Percentiles rank a stretch among this genome's conserved stretches.
These are phyloP conservation scores for Trichosanthes cucumerina DNA, from an alignment of 306 rosid genomes.

Conservation along the genomic window DNA sequence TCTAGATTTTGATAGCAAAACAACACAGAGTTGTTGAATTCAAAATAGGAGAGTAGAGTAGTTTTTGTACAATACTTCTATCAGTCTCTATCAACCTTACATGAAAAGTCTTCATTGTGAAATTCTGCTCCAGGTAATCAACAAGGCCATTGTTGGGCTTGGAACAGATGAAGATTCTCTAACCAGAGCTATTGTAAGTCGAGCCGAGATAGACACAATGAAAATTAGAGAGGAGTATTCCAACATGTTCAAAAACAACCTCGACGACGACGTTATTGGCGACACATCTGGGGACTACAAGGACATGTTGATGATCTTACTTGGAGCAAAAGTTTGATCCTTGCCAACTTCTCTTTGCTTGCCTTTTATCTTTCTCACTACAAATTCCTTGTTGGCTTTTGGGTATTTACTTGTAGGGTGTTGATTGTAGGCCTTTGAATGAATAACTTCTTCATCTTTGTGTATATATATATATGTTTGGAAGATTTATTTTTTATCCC, in stretches of 20 bases:
- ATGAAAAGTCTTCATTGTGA: background rate
- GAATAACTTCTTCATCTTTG: background rate
- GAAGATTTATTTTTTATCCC: background rate
- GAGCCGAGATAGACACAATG: slow-evolving; percentile 68
- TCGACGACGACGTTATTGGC: slow-evolving; percentile 45
- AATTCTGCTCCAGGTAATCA: slow-evolving; percentile 44
- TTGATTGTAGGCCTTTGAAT: slow-evolving; percentile 4
- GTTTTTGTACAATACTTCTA: background rate
- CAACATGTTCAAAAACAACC: slow-evolving; percentile 35
- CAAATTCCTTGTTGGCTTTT: background rate
- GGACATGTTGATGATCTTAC: slow-evolving; percentile 68
- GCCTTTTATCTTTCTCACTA: background rate
- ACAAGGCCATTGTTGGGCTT: slow-evolving; percentile 51
- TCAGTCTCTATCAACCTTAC: no score
- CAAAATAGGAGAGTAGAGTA: background rate
- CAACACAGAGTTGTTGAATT: background rate
- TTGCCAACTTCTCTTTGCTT: background rate
- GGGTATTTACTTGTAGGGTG: background rate
- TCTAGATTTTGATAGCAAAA: background rate
- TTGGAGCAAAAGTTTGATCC: slow-evolving; percentile 51
- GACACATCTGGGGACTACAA: slow-evolving; percentile 85
- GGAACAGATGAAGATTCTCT: slow-evolving; percentile 92
- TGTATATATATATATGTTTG: background rate
- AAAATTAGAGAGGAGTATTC: slow-evolving; percentile 53
- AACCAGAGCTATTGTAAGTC: slow-evolving; percentile 59